phyloP scores from a whole-genome alignment of 805 yeast genomes.

The Metschnikowia noctiluminum region DNA sequence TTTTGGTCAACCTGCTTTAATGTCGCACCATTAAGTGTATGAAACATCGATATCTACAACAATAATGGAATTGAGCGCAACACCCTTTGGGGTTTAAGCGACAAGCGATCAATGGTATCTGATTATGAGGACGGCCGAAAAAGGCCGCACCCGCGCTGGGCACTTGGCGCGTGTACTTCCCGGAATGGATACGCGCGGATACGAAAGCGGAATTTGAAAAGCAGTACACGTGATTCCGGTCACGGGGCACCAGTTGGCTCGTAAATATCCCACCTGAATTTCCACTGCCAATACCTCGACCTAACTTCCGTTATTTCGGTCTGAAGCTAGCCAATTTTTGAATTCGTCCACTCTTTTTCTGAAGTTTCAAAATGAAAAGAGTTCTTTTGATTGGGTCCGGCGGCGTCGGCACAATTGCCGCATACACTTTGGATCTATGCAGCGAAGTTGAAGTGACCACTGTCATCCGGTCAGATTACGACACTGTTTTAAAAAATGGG shows the following conservation, averaged over 20 bases:
- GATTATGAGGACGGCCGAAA: no score
- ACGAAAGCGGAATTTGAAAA: no score
- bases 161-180: no score
- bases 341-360: no score
- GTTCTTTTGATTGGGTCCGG: constrained; percentile 74
- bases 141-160: no score
- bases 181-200: no score
- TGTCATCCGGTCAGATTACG: constrained; percentile 65
- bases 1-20: constrained; percentile 10
- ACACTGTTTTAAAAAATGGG: constrained; percentile 48
- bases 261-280: background rate
- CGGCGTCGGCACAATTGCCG: constrained; percentile 80
- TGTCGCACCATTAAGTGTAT: constrained; percentile 13
- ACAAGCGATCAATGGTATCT: background rate
- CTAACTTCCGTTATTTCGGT: no score
- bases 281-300: no score
- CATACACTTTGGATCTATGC: constrained; percentile 50
- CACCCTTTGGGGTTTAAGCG: background rate
- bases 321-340: no score
- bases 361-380: background rate
- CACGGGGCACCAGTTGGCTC: no score
- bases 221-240: no score
- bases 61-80: background rate
- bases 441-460: constrained; percentile 53
- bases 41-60: constrained; percentile 11